Percentiles rank a stretch among this genome's conserved stretches.
Conservation (phyloP, 2,329 filamentous ascomycete genomes). For the Fragosphaeria purpurea region DNA sequence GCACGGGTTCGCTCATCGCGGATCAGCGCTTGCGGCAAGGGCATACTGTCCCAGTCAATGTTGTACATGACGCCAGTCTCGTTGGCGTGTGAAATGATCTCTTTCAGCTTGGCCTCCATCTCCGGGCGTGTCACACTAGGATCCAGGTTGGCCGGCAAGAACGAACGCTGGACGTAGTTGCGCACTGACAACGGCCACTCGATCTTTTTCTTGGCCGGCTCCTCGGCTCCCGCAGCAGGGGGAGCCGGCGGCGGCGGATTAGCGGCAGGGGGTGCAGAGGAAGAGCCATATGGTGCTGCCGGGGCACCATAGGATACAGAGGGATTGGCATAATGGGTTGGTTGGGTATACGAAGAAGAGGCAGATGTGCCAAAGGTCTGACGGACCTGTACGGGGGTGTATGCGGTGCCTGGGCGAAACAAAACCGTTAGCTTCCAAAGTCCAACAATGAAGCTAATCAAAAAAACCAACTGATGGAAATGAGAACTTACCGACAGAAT, state of each 20-base stretch:
- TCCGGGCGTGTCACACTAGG: slow-evolving; percentile 53
- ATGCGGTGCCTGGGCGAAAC: slow-evolving; percentile 26
- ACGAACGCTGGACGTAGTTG: slow-evolving; percentile 80
- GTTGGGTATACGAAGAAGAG: slow-evolving; percentile 19
- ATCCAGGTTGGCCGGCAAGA: slow-evolving; percentile 62
- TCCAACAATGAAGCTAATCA: background rate
- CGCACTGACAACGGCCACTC: slow-evolving; percentile 78
- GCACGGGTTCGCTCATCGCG: slow-evolving; percentile 49
- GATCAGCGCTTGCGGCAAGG: slow-evolving; percentile 77
- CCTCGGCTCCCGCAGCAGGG: background rate
- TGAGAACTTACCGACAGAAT: slow-evolving; percentile 8
- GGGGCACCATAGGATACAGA: background rate
- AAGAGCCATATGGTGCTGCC: background rate
- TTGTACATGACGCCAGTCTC: slow-evolving; percentile 60
- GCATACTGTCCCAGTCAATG: slow-evolving; percentile 75
- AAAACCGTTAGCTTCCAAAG: no score
- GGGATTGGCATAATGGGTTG: slow-evolving; percentile 7
- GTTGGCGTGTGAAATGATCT: slow-evolving; percentile 74
- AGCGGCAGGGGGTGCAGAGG: slow-evolving; percentile 1
- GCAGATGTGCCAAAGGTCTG: slow-evolving; percentile 21
- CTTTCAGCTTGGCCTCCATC: slow-evolving; percentile 75
- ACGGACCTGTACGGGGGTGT: slow-evolving; percentile 34
- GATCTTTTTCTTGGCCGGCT: slow-evolving; percentile 43
- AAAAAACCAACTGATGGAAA: background rate
- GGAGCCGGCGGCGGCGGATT: slow-evolving; percentile 15